Percentiles rank a stretch among this genome's conserved stretches.
These are phyloP conservation scores for Coix lacrymajobi DNA, from an alignment of 176 grass and related monocot species.

Conservation along the genomic window DNA sequence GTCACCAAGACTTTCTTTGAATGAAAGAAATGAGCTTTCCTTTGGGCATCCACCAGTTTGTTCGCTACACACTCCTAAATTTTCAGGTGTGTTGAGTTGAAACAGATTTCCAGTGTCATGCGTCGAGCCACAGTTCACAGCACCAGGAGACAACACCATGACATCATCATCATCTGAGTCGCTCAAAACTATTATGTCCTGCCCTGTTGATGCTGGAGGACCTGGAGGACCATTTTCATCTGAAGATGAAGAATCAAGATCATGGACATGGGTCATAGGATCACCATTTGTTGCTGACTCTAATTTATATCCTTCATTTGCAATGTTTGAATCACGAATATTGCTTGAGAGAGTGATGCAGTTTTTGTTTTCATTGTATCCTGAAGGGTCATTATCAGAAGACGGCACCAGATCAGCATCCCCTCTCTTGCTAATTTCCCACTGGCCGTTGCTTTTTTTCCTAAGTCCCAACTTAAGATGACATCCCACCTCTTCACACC, in stretches of 20 bases:
- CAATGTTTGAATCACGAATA: conserved; percentile 3
- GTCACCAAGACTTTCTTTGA: conserved; percentile 40
- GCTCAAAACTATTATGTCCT: conserved; percentile 74
- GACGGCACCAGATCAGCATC: conserved; percentile 6
- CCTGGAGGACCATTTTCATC: conserved; percentile 30
- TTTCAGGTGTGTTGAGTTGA: conserved; percentile 17
- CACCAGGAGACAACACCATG: conserved; percentile 43
- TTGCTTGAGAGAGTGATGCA: conserved; percentile 16
- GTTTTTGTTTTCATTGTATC: conserved; percentile 21
- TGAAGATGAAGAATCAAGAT: conserved; percentile 45
- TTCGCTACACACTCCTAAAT: conserved; percentile 40
- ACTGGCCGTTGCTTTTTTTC: conserved; percentile 37
- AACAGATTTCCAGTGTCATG: conserved; percentile 5
- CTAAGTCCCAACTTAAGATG: conserved; percentile 53
- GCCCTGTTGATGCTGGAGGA: conserved; percentile 27
- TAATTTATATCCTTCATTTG: conserved; percentile 27
- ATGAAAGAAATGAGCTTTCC: conserved; percentile 36
- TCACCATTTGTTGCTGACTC: conserved; percentile 23
- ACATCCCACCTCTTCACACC: conserved; percentile 12
- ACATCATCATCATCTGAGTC: conserved; percentile 87
- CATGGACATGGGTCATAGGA: conserved; percentile 12
- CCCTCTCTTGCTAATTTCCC: conserved; percentile 42
- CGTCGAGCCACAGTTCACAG: conserved; percentile 21
- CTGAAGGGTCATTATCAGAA: conserved; percentile 19
- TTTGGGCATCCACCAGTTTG: conserved; percentile 22